Evolutionary conservation across 257 asterid species (phyloP), one percentile per base, ranked within the genome.

Genomic region (Solanum arcanum): DNA sequence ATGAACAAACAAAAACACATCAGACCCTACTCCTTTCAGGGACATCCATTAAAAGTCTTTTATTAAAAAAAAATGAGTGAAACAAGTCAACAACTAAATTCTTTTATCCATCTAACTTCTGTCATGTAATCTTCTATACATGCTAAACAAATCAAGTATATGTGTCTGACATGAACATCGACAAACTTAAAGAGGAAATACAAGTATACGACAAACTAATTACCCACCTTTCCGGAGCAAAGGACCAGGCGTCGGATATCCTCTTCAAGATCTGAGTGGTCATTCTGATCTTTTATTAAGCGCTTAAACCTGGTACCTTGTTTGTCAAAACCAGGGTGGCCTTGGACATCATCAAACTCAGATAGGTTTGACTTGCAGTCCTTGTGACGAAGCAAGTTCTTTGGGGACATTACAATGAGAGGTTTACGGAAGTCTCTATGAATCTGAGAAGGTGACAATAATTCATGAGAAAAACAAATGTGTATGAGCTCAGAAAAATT

Each of bases 261-360:
- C 92, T 94, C 97, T 89, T 94, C 98, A 78, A 90, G 96, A 88
- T 94, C 96, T 15, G 96, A 92, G 92, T 95, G 98, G 70, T 88
- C 88, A 84, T 91, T 96, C 90, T 91, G 98, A 91, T 96, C 99
- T 90, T 95, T 96, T 77, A 96, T 95, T 20, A 95, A 96, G 59
- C 98, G 99, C 90, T 96, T 96, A 91, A 96, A 96, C 89, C 99
- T 92, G 91, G 99, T 96, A 64, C 99, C 99, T 92, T 95, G 99
- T 88, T 96, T 96, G 92, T 95, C 98, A 86, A 94, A 96, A 84
- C 99, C 98, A 56, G 98, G 97, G 89, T 96, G 99, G n/a, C 99
- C 98, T 88, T 92, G 92, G 83, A 94, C 98, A 87, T 96, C 98
- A 86, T 96, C 99, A 87, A 96, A 96, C 96, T 96, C 98, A 0